Percentiles rank a stretch among this genome's conserved stretches.
These are phyloP conservation scores for Anthracocystis walkeri DNA, from an alignment of 1,284 basidiomycete genomes.

Conservation along the genomic window DNA sequence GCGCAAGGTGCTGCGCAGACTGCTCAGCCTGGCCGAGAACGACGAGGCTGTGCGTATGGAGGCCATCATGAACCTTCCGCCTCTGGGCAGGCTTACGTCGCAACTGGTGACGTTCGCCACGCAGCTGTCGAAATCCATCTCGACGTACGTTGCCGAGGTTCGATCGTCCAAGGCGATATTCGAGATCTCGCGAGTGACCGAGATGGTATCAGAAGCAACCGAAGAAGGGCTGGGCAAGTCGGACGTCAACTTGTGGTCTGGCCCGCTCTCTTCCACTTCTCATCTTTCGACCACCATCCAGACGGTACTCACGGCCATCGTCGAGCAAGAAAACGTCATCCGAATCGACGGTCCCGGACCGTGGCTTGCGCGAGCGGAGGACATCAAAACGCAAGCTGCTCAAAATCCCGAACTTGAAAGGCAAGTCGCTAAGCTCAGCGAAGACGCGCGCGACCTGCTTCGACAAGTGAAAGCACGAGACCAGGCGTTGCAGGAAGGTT, in stretches of 20 bases:
- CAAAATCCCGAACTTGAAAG: conserved; percentile 92
- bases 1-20: conserved; percentile 61
- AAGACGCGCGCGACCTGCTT: conserved; percentile 87
- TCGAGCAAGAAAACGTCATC: conserved; percentile 63
- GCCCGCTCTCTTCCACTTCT: conserved; percentile 38
- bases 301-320: conserved; percentile 50
- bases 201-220: conserved; percentile 48
- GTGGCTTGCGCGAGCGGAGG: conserved; percentile 87
- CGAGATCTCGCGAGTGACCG: conserved; percentile 36
- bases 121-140: conserved; percentile 39
- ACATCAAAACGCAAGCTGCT: conserved; percentile 84
- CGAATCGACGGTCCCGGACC: conserved; percentile 72
- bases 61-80: conserved; percentile 57
- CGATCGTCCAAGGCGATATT: conserved; percentile 47
- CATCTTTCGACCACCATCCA: conserved; percentile 53
- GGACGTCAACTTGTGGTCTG: conserved; percentile 40
- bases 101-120: conserved; percentile 61
- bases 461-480: conserved; percentile 81
- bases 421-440: conserved; percentile 83
- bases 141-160: conserved; percentile 50
- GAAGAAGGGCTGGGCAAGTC: conserved; percentile 49
- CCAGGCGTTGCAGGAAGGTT: conserved; percentile 86
- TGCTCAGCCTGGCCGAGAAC: conserved; percentile 58
- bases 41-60: conserved; percentile 62
- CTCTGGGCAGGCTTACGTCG: conserved; percentile 54